phyloP scores from a whole-genome alignment of 2,329 filamentous ascomycete genomes.

The Penicillium aurantiogriseum region DNA sequence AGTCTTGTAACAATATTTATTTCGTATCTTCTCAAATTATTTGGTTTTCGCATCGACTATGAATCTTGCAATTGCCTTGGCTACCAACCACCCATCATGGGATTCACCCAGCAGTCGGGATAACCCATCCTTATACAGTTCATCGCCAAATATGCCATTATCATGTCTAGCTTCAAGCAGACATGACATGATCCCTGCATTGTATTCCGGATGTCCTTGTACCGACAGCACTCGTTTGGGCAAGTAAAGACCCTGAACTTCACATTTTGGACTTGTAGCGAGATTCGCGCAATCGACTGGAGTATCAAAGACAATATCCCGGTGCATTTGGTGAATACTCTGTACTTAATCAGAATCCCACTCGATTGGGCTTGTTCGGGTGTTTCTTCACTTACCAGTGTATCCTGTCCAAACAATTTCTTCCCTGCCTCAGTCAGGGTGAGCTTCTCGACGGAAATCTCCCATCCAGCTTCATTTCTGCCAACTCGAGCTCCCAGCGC shows the following conservation, averaged over 20 bases:
- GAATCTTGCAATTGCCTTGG: conserved; percentile 1
- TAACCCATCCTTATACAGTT: conserved; percentile 22
- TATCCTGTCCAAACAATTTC: conserved; percentile 37
- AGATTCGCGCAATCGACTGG: conserved; percentile 44
- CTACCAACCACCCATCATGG: conserved; percentile 27
- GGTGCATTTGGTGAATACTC: conserved; percentile 50
- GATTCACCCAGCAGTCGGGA: conserved; percentile 16
- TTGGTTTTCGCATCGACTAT: not conserved
- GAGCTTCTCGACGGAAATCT: conserved; percentile 47
- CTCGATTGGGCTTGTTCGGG: not conserved
- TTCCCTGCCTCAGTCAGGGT: conserved; percentile 43
- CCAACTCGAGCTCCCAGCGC: conserved; percentile 42
- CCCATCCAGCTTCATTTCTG: conserved; percentile 46
- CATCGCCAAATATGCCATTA: conserved; percentile 24
- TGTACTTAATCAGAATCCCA: conserved; percentile 7
- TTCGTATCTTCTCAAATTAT: not conserved
- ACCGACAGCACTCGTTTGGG: conserved; percentile 44
- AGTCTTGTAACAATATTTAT: not conserved
- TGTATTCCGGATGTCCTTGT: conserved; percentile 53
- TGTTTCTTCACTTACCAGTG: conserved; percentile 20
- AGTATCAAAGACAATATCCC: conserved; percentile 45
- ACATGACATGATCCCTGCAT: conserved; percentile 38
- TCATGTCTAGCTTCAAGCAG: conserved; percentile 25
- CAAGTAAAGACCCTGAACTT: conserved; percentile 47
- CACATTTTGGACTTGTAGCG: conserved; percentile 44